Conservation (phyloP, 202 grass and related monocot species). For the Dendrocalamus latiflorus region DNA sequence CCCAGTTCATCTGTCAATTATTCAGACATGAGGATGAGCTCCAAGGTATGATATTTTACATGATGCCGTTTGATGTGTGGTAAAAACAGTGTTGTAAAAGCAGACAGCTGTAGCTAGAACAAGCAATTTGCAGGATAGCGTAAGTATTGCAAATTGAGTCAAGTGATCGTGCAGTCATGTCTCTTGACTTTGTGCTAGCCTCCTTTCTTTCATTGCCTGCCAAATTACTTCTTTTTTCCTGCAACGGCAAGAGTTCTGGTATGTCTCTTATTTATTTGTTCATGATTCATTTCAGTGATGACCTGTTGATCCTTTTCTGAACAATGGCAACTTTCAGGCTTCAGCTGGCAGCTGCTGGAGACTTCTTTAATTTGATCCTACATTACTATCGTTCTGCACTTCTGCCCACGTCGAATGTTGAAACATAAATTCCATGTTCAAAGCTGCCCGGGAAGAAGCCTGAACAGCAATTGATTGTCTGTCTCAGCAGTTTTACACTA, state of each 20-base stretch:
- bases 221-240: neutral
- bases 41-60: neutral
- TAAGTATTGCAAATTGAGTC: neutral
- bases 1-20: neutral
- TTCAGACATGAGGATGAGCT: neutral
- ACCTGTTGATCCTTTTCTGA: neutral
- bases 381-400: neutral
- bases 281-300: neutral
- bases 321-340: neutral
- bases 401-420: neutral
- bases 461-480: neutral
- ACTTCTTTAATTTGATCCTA: neutral
- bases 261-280: neutral
- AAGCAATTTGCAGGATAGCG: neutral
- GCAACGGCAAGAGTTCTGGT: neutral
- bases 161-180: conserved; percentile 29
- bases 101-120: neutral
- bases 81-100: conserved; percentile 19
- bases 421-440: neutral
- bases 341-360: neutral
- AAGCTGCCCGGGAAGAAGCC: neutral
- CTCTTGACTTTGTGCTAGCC: neutral
- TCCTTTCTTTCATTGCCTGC: neutral
- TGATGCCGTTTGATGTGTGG: neutral
- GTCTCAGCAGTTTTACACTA: neutral